A percentile compares a stretch with the other conserved stretches of the same genome.
Conservation (phyloP, 495 filamentous ascomycete genomes). For the Xeromyces bisporus region DNA sequence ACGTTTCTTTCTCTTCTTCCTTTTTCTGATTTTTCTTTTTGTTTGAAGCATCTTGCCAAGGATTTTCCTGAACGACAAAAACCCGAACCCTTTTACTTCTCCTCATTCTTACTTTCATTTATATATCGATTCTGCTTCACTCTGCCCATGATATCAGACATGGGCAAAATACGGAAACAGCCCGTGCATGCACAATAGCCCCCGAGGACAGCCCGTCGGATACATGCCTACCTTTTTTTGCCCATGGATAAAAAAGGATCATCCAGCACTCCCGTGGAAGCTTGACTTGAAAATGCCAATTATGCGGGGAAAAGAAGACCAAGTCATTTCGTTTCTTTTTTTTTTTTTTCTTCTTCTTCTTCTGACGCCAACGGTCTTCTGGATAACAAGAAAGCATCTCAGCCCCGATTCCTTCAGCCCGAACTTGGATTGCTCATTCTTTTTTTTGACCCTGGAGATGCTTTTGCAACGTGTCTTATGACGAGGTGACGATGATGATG, state of each 20-base stretch:
- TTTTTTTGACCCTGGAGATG: too few relatives aligned
- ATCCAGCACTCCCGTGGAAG: background rate
- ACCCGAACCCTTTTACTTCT: background rate
- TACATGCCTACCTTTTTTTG: background rate
- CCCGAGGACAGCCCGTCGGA: background rate
- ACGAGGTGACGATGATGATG: too few relatives aligned
- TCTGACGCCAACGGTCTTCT: too few relatives aligned
- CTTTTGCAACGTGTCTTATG: too few relatives aligned
- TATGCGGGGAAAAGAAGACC: background rate
- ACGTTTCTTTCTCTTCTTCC: background rate
- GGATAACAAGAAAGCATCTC: too few relatives aligned
- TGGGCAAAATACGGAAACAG: slow-evolving; percentile 4
- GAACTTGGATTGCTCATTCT: too few relatives aligned
- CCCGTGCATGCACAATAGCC: slow-evolving; percentile 1
- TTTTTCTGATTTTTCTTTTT: background rate
- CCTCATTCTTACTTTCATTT: background rate
- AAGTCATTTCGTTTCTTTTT: too few relatives aligned
- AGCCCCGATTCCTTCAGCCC: too few relatives aligned
- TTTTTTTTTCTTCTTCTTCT: too few relatives aligned
- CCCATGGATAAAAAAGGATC: background rate
- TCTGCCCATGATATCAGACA: slow-evolving; percentile 5
- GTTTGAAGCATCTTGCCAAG: background rate
- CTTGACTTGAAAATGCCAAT: background rate
- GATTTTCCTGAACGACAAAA: background rate
- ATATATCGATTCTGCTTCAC: background rate